Base-by-base conservation (phyloP, 805 yeast species). In the Myxozyma lipomycoides region DNA sequence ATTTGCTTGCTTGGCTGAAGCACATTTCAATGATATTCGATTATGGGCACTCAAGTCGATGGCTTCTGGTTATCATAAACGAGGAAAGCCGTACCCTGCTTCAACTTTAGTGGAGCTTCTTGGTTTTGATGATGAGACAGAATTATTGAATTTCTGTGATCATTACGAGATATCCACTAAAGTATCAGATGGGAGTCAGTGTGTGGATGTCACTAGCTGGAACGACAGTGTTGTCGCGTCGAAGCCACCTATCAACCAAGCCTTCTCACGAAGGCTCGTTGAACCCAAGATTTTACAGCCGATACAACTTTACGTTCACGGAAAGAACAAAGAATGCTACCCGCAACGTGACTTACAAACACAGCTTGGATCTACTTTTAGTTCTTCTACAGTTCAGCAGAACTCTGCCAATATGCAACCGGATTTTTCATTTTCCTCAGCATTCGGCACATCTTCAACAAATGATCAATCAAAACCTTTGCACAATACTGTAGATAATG, bases 11-110 rank as follows among this genome's bases (percentile, higher is more conserved):
- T 69, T 91, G 35, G 67, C 86, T 18, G 96, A 93, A 64, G 79
- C 82, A 2, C 89, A 85, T 59, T 80, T 87, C 63, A 86, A 84
- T 61, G 91, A 88, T 50, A 73, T 89, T 2, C 68, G 97, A 40
- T 81, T 84, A 58, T 79, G 80, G 61, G 89, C 91, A 0, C 64
- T 91, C 49, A 79, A 78, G 60, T 71, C 87, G 0, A 72, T 93
- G 70, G 43, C 52, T 7, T 22, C 48, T n/a, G 56, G 57, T n/a
- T 55, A 51, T 51, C 95, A 90, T 62, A 75, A 82, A 1, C 83
- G 80, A 50, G 82, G 87, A 1, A 84, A 79, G 60, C 83, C 88
- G 1, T 78, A 83, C 53, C 73, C 81, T 3, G 73, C 79, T 0
- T 61, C 62, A 1, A 64, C 75, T 7, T 65, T 90, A 15, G 65